Base-by-base conservation (phyloP, 352 stramenopile species). In the Globisporangium barbulae region DNA sequence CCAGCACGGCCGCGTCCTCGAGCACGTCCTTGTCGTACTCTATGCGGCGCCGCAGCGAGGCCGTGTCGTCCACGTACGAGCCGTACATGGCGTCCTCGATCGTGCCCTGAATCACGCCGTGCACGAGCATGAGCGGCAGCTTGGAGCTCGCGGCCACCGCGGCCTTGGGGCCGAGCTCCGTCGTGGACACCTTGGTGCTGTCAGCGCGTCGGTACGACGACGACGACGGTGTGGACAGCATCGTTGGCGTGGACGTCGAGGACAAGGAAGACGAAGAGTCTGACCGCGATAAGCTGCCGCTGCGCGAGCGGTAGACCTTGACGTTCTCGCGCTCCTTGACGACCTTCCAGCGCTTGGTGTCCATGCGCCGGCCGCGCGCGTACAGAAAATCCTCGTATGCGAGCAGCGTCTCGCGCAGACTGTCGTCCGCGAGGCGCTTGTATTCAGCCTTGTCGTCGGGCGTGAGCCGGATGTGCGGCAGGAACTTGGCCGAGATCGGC, bases 41-140 rank as follows among this genome's bases (percentile, higher is more conserved):
- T 17, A 65, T 73, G 10, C 70, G 76, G 7, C 54, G 41, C 2
- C 69, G 72, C 22, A 85, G 58, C 25, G 74, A 75, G 5, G 61
- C 41, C 35, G 73, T 78, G 66, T 86, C 75, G 45, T 78, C 67
- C 28, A 73, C 73, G 30, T 72, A 69, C 33, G 60, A 64, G 31
- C 76, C 78, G 59, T 86, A 88, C 58, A 88, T 68, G 19, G 71
- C 65, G 55, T 90, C 81, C 28, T 88, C 78, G 17, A 90, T 39
- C 19, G 69, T 74, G 21, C 81, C 78, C 8, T 75, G 65, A 8
- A 79, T 56, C 10, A 65, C 73, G 5, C 74, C 76, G 4, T 48
- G 59, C 30, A 59, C 63, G 49, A 68, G 35, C 37, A 84, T 80
- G 65, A 63, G 49, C 25, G 70, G 72, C 15, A 81, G 80, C 31